Evolutionary conservation across 75 land plant species (phyloP).

Genomic region (Ceratopteris richardii): DNA sequence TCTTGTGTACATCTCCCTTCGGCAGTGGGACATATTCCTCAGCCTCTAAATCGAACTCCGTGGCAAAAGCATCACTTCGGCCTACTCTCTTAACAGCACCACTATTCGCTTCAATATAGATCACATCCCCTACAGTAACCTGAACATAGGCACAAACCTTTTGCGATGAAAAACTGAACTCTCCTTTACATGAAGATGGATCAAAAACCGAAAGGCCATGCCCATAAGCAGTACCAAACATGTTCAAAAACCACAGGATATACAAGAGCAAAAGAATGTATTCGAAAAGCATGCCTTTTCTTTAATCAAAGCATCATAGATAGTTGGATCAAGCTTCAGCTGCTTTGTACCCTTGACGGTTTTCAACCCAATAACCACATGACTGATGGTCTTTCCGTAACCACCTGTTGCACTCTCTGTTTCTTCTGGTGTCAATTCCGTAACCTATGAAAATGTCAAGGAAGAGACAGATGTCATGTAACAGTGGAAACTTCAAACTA

Average conservation of each 20-base stretch:
- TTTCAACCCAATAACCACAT: conserved; percentile 89
- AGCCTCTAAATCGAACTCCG: conserved; percentile 98
- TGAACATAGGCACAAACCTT: conserved; percentile 14
- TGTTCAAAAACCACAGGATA: too few species aligned
- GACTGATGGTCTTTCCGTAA: conserved; percentile 93
- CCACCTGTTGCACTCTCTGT: conserved; percentile 91
- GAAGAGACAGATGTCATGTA: neutral
- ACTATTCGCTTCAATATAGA: conserved; percentile 97
- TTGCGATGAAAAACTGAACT: too few species aligned
- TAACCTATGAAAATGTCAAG: conserved; percentile 43
- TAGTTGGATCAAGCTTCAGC: conserved; percentile 91
- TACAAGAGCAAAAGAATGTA: too few species aligned
- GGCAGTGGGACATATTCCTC: conserved; percentile 99
- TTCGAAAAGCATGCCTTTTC: conserved; percentile 64
- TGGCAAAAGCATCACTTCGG: conserved; percentile 97
- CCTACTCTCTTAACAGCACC: conserved; percentile 98
- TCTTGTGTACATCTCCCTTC: conserved; percentile 98
- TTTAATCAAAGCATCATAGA: conserved; percentile 94
- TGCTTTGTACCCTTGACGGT: conserved; percentile 98
- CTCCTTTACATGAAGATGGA: too few species aligned
- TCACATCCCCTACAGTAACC: conserved; percentile 98
- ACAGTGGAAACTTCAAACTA: neutral
- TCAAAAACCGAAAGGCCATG: too few species aligned
- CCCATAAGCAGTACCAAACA: too few species aligned
- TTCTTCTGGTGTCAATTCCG: conserved; percentile 97